Evolutionary conservation across 805 yeast genomes (phyloP).

Genomic region (Monosporozyma solicola): DNA sequence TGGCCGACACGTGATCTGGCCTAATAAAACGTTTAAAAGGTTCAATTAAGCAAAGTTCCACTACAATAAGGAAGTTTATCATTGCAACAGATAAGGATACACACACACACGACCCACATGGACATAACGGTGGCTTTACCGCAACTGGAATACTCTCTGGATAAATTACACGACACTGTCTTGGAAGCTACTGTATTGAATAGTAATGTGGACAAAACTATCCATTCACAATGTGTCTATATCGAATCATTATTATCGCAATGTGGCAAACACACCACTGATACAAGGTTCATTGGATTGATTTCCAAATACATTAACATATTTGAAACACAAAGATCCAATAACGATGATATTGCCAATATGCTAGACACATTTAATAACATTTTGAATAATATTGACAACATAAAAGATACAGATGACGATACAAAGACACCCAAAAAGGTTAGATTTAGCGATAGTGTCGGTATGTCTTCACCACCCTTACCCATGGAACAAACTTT

Average conservation of each 20-base stretch:
- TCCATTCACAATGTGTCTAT: not conserved
- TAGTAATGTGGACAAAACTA: not conserved
- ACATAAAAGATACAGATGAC: not conserved
- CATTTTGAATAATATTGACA: not conserved
- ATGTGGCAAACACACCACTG: not conserved
- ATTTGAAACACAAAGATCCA: not conserved
- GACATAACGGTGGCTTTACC: not conserved
- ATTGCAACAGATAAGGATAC: not conserved
- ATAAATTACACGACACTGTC: not conserved
- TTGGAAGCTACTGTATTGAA: not conserved
- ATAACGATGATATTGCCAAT: not conserved
- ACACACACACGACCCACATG: not conserved
- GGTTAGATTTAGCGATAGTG: slow-evolving; percentile 2
- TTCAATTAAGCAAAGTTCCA: too few species aligned
- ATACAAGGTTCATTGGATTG: not conserved
- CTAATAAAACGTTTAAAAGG: too few species aligned
- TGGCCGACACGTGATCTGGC: too few species aligned
- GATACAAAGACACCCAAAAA: not conserved
- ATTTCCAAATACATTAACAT: not conserved
- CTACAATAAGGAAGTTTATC: not conserved
- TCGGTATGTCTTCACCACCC: not conserved
- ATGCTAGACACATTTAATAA: not conserved
- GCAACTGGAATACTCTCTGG: not conserved
- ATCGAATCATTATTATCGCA: not conserved
- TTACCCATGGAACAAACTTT: slow-evolving; percentile 3